These are phyloP conservation scores for Orobanche coerulescens DNA, from an alignment of 257 asterid species.

Conservation along the genomic window DNA sequence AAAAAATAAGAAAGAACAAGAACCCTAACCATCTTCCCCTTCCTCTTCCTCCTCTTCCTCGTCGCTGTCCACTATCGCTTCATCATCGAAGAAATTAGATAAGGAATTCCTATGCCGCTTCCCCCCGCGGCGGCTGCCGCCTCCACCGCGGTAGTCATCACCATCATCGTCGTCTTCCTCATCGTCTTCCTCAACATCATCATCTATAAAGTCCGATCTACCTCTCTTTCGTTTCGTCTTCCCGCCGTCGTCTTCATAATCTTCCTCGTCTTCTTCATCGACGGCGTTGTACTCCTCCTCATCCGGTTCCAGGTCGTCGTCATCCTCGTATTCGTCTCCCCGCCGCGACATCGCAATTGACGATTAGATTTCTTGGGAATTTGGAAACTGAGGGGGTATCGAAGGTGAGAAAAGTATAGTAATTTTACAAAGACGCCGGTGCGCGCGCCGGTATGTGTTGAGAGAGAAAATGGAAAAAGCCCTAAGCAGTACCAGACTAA, in stretches of 20 bases:
- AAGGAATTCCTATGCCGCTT: slow-evolving; percentile 37
- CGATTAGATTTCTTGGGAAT: not conserved
- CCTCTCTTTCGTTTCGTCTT: slow-evolving; percentile 58
- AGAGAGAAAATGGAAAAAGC: no score
- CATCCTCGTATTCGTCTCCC: slow-evolving; percentile 57
- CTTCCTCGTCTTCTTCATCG: slow-evolving; percentile 65
- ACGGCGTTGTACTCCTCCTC: slow-evolving; percentile 52
- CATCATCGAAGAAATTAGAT: slow-evolving; percentile 58
- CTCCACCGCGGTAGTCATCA: slow-evolving; percentile 38
- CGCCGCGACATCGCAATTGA: slow-evolving; percentile 44
- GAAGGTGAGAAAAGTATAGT: no score
- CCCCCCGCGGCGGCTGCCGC: slow-evolving; percentile 27
- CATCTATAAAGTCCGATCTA: slow-evolving; percentile 64
- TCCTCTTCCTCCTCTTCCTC: slow-evolving; percentile 95
- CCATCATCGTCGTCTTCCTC: slow-evolving; percentile 82
- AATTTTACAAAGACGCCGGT: no score
- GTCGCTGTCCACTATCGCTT: slow-evolving; percentile 75
- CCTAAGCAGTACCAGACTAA: no score
- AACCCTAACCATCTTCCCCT: slow-evolving; percentile 75
- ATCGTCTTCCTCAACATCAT: slow-evolving; percentile 71
- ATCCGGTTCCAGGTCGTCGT: slow-evolving; percentile 35
- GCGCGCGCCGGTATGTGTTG: no score
- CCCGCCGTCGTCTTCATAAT: slow-evolving; percentile 43
- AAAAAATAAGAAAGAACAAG: not conserved
- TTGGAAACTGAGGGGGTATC: no score